Percentiles rank a stretch among this genome's conserved stretches.
These are phyloP conservation scores for Solanum hybrid DNA, from an alignment of 305 asterid genomes.

Conservation along the genomic window DNA sequence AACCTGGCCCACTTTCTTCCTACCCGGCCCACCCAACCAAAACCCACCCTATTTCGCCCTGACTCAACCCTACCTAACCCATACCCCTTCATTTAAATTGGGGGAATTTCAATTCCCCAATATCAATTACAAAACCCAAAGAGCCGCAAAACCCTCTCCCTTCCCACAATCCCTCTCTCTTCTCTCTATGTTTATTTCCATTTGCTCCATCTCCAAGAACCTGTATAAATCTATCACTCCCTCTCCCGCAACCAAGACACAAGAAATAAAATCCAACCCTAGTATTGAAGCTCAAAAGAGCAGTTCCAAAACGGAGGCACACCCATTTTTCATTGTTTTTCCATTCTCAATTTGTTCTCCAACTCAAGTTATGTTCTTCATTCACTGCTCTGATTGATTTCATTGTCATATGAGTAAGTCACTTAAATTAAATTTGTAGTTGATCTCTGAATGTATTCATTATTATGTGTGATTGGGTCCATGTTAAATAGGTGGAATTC, in stretches of 20 bases:
- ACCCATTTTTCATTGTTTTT: not conserved
- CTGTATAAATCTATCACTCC: not conserved
- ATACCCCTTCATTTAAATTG: not conserved
- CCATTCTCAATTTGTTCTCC: not conserved
- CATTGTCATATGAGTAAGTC: not conserved
- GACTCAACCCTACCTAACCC: not conserved
- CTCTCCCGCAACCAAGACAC: not conserved
- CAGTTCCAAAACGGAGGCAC: not conserved
- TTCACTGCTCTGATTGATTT: not conserved
- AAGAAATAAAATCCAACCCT: not conserved
- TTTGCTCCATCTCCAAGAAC: not conserved
- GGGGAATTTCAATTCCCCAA: not conserved
- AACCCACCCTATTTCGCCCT: too few species aligned
- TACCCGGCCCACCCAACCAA: not conserved
- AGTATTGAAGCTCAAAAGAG: not conserved
- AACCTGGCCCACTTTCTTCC: not conserved
- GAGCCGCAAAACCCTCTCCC: not conserved
- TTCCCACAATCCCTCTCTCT: not conserved
- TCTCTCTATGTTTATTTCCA: not conserved
- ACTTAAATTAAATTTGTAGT: not conserved
- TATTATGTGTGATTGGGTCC: not conserved
- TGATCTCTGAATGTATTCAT: not conserved
- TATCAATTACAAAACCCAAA: not conserved
- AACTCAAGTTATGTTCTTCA: not conserved
- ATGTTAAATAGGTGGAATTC: not conserved